Conservation (phyloP, 177 flowering plant genomes). For the Tripterygium wilfordii region DNA sequence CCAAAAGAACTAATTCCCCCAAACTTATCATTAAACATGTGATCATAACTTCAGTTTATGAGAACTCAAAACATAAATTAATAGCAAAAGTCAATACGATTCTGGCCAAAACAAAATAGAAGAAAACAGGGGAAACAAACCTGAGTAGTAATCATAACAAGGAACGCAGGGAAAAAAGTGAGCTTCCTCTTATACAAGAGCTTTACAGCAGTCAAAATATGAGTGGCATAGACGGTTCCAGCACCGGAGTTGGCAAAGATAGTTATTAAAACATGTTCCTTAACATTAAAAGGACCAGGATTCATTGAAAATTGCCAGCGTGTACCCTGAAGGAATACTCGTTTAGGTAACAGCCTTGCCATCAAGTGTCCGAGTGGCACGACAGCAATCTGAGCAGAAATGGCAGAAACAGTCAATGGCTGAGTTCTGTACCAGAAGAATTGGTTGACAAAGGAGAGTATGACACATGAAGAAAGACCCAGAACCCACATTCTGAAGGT, state of each 20-base stretch:
- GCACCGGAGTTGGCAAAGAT: constrained; percentile 59
- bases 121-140: constrained; percentile 4
- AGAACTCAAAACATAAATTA: too few species aligned
- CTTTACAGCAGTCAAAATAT: constrained; percentile 34
- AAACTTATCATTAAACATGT: too few species aligned
- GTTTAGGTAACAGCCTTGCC: constrained; percentile 26
- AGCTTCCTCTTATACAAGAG: constrained; percentile 30
- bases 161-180: constrained; percentile 26
- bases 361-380: constrained; percentile 43
- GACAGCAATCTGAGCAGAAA: constrained; percentile 45
- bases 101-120: not conserved
- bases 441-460: constrained; percentile 45
- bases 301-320: constrained; percentile 34
- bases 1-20: too few species aligned
- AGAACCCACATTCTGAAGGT: constrained; percentile 53
- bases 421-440: constrained; percentile 41
- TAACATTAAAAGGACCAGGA: constrained; percentile 55
- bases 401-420: constrained; percentile 25
- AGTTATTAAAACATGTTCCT: constrained; percentile 59
- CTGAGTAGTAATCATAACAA: constrained; percentile 43
- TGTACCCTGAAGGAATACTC: constrained; percentile 24
- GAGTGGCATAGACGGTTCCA: constrained; percentile 38
- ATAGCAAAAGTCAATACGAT: not conserved
- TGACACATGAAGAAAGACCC: constrained; percentile 27
- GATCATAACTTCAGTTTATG: too few species aligned